These are phyloP conservation scores for Solanum chacoense DNA, from an alignment of 305 asterid genomes.

Conservation along the genomic window DNA sequence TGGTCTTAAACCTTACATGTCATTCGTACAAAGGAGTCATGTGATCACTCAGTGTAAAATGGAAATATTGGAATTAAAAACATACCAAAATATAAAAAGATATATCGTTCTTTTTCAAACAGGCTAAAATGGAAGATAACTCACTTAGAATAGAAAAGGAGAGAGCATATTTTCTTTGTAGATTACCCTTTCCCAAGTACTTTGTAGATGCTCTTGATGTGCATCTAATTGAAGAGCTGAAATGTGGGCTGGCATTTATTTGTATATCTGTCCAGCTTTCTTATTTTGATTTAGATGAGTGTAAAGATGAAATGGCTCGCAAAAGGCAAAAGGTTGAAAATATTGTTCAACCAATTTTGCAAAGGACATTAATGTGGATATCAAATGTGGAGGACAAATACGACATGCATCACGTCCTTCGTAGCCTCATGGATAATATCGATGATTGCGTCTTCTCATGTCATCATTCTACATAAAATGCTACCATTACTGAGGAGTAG, in stretches of 20 bases:
- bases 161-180: too few species aligned
- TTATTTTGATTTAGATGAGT: not conserved
- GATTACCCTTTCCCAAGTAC: too few species aligned
- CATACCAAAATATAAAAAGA: too few species aligned
- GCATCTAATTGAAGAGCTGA: not conserved
- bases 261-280: not conserved
- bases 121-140: too few species aligned
- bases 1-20: too few species aligned
- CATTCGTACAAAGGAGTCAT: too few species aligned
- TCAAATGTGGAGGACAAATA: not conserved
- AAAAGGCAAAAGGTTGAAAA: not conserved
- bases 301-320: not conserved
- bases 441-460: not conserved
- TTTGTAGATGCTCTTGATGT: too few species aligned
- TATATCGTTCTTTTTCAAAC: too few species aligned
- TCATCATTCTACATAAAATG: not conserved
- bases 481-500: not conserved
- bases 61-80: too few species aligned
- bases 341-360: not conserved
- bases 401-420: not conserved
- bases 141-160: too few species aligned
- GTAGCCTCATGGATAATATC: not conserved
- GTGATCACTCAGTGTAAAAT: too few species aligned
- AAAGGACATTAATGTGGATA: not conserved
- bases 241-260: not conserved